Percentiles rank a stretch among this genome's conserved stretches.
Evolutionary conservation across 2,329 filamentous ascomycete species (phyloP).

Genomic region (Eutypella sp.): DNA sequence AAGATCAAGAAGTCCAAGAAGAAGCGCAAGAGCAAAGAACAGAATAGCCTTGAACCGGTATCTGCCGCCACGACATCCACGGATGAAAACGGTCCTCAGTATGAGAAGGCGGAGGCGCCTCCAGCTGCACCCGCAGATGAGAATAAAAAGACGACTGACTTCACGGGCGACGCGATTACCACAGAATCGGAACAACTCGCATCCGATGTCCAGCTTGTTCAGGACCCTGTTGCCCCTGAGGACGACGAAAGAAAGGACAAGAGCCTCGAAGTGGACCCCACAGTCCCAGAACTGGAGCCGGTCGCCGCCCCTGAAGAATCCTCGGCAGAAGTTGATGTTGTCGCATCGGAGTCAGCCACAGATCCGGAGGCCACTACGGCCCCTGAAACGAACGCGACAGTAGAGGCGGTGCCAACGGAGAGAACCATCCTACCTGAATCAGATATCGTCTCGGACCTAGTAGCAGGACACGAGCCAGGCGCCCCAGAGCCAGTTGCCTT

Average conservation of each 20-base stretch:
- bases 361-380: too few relatives aligned
- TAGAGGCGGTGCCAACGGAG: too few relatives aligned
- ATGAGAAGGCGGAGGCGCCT: too few relatives aligned
- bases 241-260: not conserved
- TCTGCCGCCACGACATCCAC: not conserved
- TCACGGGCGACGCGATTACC: not conserved
- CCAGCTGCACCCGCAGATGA: not conserved
- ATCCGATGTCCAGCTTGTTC: not conserved
- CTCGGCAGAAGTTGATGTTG: not conserved
- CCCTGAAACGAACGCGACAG: too few relatives aligned
- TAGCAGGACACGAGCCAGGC: too few relatives aligned
- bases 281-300: not conserved
- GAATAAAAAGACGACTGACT: not conserved
- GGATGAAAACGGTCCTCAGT: too few relatives aligned
- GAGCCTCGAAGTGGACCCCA: not conserved
- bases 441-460: too few relatives aligned
- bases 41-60: not conserved
- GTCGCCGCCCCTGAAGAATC: not conserved
- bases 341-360: too few relatives aligned
- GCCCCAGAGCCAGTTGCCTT: too few relatives aligned
- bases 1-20: slow-evolving; percentile 19
- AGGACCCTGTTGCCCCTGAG: not conserved
- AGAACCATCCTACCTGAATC: too few relatives aligned
- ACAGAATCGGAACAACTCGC: not conserved
- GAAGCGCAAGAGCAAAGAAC: not conserved